A percentile compares a stretch with the other conserved stretches of the same genome.
phyloP scores from a whole-genome alignment of 1,284 basidiomycete species.

The Malassezia dermatis region DNA sequence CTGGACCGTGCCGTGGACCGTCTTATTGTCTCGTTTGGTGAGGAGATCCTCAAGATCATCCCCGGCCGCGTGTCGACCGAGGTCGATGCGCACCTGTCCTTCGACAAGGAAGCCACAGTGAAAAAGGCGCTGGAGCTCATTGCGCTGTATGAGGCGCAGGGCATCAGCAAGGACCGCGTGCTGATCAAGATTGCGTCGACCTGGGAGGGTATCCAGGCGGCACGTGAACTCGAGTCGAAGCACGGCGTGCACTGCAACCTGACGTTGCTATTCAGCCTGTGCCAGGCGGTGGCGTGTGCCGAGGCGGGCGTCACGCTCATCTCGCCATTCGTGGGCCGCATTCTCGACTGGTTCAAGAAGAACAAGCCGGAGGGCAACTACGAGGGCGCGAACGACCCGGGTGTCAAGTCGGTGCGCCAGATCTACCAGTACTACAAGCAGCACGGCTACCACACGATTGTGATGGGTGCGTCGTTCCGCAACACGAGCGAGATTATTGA shows the following conservation, averaged over 20 bases:
- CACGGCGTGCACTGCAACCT: conserved; percentile 96
- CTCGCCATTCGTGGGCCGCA: conserved; percentile 93
- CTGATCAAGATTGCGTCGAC: conserved; percentile 99
- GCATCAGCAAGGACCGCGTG: conserved; percentile 75
- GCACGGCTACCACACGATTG: conserved; percentile 94
- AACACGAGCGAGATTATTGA: conserved; percentile 83
- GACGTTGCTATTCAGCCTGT: conserved; percentile 95
- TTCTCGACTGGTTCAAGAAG: conserved; percentile 48
- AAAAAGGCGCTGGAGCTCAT: conserved; percentile 77
- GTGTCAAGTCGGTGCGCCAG: conserved; percentile 84
- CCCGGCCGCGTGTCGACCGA: conserved; percentile 98
- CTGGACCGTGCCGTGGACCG: conserved; percentile 68
- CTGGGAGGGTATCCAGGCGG: conserved; percentile 99
- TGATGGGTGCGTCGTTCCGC: conserved; percentile 96
- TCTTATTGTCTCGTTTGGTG: conserved; percentile 90
- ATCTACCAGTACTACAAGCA: conserved; percentile 98
- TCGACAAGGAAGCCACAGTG: conserved; percentile 85
- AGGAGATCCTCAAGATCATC: conserved; percentile 86
- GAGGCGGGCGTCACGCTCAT: conserved; percentile 96
- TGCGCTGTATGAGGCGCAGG: conserved; percentile 78
- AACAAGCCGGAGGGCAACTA: conserved; percentile 41
- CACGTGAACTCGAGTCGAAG: conserved; percentile 74
- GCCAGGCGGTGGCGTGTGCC: conserved; percentile 93
- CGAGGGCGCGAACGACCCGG: conserved; percentile 65
- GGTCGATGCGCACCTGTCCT: conserved; percentile 92